Base-by-base conservation (phyloP, 345 rosid species). In the Nephelium lappaceum region DNA sequence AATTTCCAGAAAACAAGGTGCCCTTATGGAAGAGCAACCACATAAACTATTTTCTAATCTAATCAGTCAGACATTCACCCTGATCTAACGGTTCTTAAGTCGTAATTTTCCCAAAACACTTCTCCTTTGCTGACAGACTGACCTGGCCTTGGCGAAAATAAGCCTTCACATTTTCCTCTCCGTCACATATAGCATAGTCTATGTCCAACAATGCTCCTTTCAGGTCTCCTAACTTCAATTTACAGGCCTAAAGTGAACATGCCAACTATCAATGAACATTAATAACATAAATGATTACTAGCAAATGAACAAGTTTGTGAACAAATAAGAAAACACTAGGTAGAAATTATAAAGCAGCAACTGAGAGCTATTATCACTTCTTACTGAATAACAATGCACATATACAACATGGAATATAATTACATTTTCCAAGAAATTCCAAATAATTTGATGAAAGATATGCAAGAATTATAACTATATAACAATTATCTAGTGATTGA, bases 91-190 rank as follows among this genome's bases (percentile, higher is more conserved):
- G 65, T 24, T 61, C 36, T 61, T 61, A 8, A 21, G 27, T 11
- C 7, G 38, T 64, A 15, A 14, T 64, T 64, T 27, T 64, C n/a
- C 31, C 19, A 6, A 27, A 49, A 53, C 58, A 53, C n/a, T 53
- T 53, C n/a, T 53, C n/a, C 58, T 15, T 53, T 15, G 19, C n/a
- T 5, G 58, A 77, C 42, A 69, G 38, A 60, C 89, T 78, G 83
- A 93, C 99, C 97, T 96, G 98, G 74, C 99, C 99, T 83, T 89
- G 98, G 39, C 98, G 97, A 84, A 92, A 96, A 78, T 91, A 86
- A 80, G 99, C 99, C 88, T 96, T 93, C 64, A 84, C 97, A 84
- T 89, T 92, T 85, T 90, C 84, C 39, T 93, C 95, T 75, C 90
- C 95, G 53, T 94, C 98, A 45, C 98, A 93, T 83, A 94, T 89